Evolutionary conservation across 2,329 filamentous ascomycete genomes (phyloP).

Genomic region (Cytospora paraplurivora): DNA sequence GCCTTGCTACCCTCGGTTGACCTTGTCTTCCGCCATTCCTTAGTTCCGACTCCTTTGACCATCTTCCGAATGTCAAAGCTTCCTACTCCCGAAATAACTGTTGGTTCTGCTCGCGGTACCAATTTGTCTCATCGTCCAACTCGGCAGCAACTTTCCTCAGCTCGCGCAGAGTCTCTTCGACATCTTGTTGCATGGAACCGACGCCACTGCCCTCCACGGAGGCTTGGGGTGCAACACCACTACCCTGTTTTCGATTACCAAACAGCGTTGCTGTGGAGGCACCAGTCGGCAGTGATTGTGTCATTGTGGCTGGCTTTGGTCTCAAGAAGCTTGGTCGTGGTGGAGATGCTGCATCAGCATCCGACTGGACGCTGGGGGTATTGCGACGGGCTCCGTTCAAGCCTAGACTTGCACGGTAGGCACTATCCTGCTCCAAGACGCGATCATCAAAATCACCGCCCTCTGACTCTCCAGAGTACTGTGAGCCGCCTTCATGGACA

Average conservation of each 20-base stretch:
- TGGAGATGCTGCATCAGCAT: slow-evolving; percentile 22
- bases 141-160: slow-evolving; percentile 47
- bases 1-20: background rate
- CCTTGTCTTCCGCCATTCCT: background rate
- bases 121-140: slow-evolving; percentile 50
- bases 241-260: slow-evolving; percentile 8
- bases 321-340: slow-evolving; percentile 20
- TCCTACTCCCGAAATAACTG: slow-evolving; percentile 37
- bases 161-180: slow-evolving; percentile 44
- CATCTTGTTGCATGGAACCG: slow-evolving; percentile 35
- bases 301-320: background rate
- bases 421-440: slow-evolving; percentile 26
- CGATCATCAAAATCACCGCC: slow-evolving; percentile 25
- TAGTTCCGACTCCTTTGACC: slow-evolving; percentile 33
- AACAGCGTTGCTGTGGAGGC: slow-evolving; percentile 19
- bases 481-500: slow-evolving; percentile 20
- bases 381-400: slow-evolving; percentile 24
- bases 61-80: slow-evolving; percentile 36
- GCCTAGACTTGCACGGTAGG: slow-evolving; percentile 26
- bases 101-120: slow-evolving; percentile 50
- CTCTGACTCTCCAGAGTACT: slow-evolving; percentile 27
- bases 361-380: slow-evolving; percentile 19
- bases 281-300: slow-evolving; percentile 25
- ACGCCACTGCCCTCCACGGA: slow-evolving; percentile 55
- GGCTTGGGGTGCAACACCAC: slow-evolving; percentile 11